A percentile compares a stretch with the other conserved stretches of the same genome.
phyloP scores from a whole-genome alignment of 257 asterid genomes.

The Rubia yunnanensis region DNA sequence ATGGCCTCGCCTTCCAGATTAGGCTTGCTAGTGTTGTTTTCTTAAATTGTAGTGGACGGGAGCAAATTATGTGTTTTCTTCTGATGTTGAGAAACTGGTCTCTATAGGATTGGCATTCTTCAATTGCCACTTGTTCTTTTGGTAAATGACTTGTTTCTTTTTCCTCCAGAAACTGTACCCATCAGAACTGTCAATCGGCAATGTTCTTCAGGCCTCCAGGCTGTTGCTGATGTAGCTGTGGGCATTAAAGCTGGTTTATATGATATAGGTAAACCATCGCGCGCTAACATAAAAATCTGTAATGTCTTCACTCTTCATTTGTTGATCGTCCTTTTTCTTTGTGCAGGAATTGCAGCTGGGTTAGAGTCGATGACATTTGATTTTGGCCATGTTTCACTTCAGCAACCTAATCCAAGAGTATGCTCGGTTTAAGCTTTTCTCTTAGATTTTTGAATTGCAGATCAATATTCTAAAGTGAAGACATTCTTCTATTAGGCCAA shows the following conservation, averaged over 20 bases:
- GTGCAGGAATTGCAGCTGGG: conserved; percentile 87
- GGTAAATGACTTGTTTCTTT: conserved; percentile 6
- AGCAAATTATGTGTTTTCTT: not conserved
- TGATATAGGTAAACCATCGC: conserved; percentile 49
- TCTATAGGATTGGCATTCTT: not conserved
- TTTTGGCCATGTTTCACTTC: conserved; percentile 18
- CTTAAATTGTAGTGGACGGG: not conserved
- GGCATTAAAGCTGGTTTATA: conserved; percentile 83
- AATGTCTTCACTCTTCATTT: not conserved
- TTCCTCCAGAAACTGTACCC: conserved; percentile 60
- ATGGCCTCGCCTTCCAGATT: not conserved
- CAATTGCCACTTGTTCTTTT: not conserved
- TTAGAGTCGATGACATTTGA: conserved; percentile 82
- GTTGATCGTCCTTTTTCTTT: not conserved
- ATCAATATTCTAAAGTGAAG: conserved; percentile 8
- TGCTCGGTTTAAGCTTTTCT: conserved; percentile 8
- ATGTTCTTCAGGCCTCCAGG: conserved; percentile 94
- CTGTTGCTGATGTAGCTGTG: conserved; percentile 95
- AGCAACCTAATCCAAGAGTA: conserved; percentile 50
- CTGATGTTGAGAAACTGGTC: not conserved
- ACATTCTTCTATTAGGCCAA: conserved; percentile 35
- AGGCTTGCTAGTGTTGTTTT: not conserved
- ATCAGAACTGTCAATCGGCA: conserved; percentile 85
- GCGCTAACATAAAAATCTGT: not conserved
- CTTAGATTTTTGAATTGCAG: not conserved